A percentile compares a stretch with the other conserved stretches of the same genome.
Conservation (phyloP, 2,329 filamentous ascomycete species). For the Lasiodiplodia sp. region DNA sequence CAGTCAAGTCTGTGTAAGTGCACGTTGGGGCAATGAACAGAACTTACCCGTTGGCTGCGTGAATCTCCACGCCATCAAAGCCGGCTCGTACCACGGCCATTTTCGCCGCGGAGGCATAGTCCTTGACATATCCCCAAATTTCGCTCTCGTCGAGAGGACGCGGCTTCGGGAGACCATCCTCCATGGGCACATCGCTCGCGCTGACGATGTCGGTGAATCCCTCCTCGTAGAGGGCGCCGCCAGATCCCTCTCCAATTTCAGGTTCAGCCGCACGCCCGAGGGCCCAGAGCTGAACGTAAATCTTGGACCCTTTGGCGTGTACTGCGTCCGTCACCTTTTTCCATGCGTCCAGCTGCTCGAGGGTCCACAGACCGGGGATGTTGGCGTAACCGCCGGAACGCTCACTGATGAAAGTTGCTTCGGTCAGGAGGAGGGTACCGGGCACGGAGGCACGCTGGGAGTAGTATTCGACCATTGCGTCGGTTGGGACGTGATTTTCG, state of each 20-base stretch:
- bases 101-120: conserved; percentile 52
- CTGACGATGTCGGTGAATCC: not conserved
- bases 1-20: not conserved
- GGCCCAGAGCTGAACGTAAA: conserved; percentile 69
- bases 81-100: conserved; percentile 56
- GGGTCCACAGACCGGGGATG: conserved; percentile 60
- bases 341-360: conserved; percentile 65
- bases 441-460: conserved; percentile 59
- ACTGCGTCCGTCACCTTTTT: conserved; percentile 66
- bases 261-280: conserved; percentile 62
- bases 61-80: conserved; percentile 68
- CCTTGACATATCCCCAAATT: conserved; percentile 46
- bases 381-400: conserved; percentile 39
- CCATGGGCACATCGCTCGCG: not conserved
- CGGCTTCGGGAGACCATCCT: conserved; percentile 38
- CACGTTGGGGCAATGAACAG: too few species aligned
- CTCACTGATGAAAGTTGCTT: conserved; percentile 61
- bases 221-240: conserved; percentile 34
- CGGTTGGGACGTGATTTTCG: conserved; percentile 56
- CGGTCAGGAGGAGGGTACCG: conserved; percentile 66
- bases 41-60: conserved; percentile 62
- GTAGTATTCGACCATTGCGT: conserved; percentile 60
- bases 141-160: conserved; percentile 48
- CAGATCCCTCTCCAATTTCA: conserved; percentile 41
- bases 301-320: conserved; percentile 64